phyloP scores from a whole-genome alignment of 106 monocot species.

The Allium cepa region DNA sequence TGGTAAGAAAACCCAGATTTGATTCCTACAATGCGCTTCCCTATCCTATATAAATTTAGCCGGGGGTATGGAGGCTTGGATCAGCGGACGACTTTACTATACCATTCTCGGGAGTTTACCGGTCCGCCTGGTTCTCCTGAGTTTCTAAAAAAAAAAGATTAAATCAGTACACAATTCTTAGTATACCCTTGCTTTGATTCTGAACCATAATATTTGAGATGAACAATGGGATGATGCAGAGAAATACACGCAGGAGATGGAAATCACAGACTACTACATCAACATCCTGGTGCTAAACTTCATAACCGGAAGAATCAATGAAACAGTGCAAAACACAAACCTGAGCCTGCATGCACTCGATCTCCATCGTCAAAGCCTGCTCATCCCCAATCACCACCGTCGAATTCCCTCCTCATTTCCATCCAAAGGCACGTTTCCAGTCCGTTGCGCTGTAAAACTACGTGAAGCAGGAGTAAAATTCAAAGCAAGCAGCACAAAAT shows the following conservation, averaged over 20 bases:
- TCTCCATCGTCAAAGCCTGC: constrained; percentile 5
- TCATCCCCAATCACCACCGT: neutral
- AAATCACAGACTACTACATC: neutral
- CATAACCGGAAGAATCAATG: neutral
- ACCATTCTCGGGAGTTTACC: too few relatives aligned
- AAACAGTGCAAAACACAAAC: neutral
- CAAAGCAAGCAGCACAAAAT: neutral
- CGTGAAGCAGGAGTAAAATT: constrained; percentile 21
- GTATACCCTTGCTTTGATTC: too few relatives aligned
- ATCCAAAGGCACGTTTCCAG: neutral
- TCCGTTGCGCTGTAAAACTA: constrained; percentile 19
- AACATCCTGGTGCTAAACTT: neutral
- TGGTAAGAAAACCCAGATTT: too few relatives aligned
- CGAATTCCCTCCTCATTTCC: neutral
- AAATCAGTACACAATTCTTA: too few relatives aligned
- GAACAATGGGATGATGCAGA: too few relatives aligned
- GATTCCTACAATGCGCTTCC: too few relatives aligned
- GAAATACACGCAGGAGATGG: neutral
- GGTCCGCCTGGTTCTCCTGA: too few relatives aligned
- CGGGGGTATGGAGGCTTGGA: too few relatives aligned
- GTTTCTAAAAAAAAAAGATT: too few relatives aligned
- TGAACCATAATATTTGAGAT: too few relatives aligned
- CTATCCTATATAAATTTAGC: too few relatives aligned
- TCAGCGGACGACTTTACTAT: too few relatives aligned
- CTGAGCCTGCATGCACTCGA: constrained; percentile 9